Percentiles rank a stretch among this genome's conserved stretches.
Conservation (phyloP, 2,329 filamentous ascomycete species). For the Epicoccum sorghinum region DNA sequence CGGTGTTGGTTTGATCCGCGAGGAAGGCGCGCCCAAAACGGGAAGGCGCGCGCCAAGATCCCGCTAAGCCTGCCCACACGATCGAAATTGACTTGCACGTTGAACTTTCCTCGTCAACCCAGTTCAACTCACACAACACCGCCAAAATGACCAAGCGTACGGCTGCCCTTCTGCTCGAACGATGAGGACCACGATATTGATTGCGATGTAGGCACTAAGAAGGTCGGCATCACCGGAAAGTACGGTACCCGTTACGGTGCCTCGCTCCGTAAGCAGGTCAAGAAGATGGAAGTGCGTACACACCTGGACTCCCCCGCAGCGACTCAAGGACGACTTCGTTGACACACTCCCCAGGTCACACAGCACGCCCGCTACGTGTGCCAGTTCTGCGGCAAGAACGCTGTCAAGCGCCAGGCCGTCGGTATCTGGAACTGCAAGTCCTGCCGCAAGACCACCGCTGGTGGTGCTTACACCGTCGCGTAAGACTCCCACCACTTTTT, state of each 20-base stretch:
- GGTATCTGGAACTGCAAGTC: constrained; percentile 97
- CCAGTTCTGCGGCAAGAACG: constrained; percentile 93
- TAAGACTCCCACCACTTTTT: constrained; percentile 59
- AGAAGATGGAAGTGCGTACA: constrained; percentile 84
- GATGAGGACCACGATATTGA: constrained; percentile 24
- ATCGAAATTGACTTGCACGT: constrained; percentile 14
- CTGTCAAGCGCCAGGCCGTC: constrained; percentile 85
- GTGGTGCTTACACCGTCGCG: constrained; percentile 95
- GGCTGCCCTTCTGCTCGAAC: constrained; percentile 18
- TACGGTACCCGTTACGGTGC: constrained; percentile 99
- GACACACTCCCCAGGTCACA: constrained; percentile 65
- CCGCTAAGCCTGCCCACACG: constrained; percentile 18
- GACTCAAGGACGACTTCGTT: constrained; percentile 23
- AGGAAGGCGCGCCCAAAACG: constrained; percentile 8
- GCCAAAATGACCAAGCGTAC: constrained; percentile 63
- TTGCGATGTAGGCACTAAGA: constrained; percentile 39
- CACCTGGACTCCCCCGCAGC: constrained; percentile 7
- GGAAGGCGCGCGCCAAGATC: constrained; percentile 13
- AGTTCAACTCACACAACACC: constrained; percentile 30
- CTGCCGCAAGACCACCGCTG: constrained; percentile 92
- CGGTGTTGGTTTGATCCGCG: constrained; percentile 17
- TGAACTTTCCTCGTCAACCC: constrained; percentile 23
- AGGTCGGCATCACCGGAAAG: constrained; percentile 97
- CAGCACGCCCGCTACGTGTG: constrained; percentile 96
- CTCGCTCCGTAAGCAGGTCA: constrained; percentile 98